Base-by-base conservation (phyloP, 495 filamentous ascomycete genomes). In the Penicillium alfredii region DNA sequence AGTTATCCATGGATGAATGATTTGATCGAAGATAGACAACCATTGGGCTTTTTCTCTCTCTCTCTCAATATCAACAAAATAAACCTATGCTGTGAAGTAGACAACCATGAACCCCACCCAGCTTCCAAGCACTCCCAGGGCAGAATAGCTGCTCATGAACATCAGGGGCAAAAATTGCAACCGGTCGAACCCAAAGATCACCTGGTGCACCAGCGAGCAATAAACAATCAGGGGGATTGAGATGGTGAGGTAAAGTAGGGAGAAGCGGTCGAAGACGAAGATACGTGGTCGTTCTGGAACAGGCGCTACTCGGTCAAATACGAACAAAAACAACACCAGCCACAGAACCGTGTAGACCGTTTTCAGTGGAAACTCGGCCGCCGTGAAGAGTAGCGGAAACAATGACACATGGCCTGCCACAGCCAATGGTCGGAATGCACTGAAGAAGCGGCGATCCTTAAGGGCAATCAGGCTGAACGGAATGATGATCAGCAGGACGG, bases 21-120 rank as follows among this genome's bases (percentile, higher is more conserved):
- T n/a, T n/a, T n/a, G n/a, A n/a, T n/a, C n/a, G n/a, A n/a, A n/a
- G n/a, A n/a, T n/a, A n/a, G n/a, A n/a, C n/a, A n/a, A n/a, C n/a
- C n/a, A n/a, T n/a, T n/a, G n/a, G n/a, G n/a, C n/a, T n/a, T n/a
- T n/a, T n/a, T n/a, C n/a, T n/a, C n/a, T n/a, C n/a, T n/a, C n/a
- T n/a, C n/a, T n/a, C n/a, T n/a, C n/a, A n/a, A n/a, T n/a, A n/a
- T n/a, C n/a, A n/a, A n/a, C n/a, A n/a, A n/a, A n/a, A n/a, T n/a
- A 20, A 12, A 35, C 15, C 37, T 69, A 84, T 35, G 77, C 77
- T 1, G 79, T 83, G 60, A 95, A 90, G 60, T 88, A 95, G 24
- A 98, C 85, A 15, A 95, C 88, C 72, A 86, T 76, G 56, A 96
- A 95, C 12, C 92, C 89, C 35, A 97, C 53, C 90, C 90, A 97